phyloP scores from a whole-genome alignment of 2,329 filamentous ascomycete species.

The Pyrenochaeta sp. region DNA sequence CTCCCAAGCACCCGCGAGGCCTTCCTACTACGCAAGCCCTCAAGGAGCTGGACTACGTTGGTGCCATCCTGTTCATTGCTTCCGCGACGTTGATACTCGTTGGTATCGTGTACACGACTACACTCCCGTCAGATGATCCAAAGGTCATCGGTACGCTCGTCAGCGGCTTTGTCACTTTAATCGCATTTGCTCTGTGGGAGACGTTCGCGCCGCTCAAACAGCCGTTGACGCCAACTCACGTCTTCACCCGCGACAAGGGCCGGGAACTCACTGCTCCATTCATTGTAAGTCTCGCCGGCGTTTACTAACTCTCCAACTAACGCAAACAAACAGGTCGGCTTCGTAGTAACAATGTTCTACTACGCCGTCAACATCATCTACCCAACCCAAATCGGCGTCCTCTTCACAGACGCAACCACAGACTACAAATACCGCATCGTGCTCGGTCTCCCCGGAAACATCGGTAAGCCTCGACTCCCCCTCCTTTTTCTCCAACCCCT shows the following conservation, averaged over 20 bases:
- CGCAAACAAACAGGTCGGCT: too few relatives aligned
- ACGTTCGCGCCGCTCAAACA: conserved; percentile 34
- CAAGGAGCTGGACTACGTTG: conserved; percentile 42
- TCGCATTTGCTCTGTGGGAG: conserved; percentile 43
- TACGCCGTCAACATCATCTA: conserved; percentile 57
- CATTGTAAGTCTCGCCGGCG: too few relatives aligned
- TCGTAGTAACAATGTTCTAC: conserved; percentile 62
- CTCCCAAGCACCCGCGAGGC: conserved; percentile 50
- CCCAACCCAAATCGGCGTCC: conserved; percentile 57
- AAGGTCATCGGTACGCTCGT: conserved; percentile 44
- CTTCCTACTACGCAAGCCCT: conserved; percentile 29
- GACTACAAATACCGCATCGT: conserved; percentile 46
- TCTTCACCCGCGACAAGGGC: conserved; percentile 55
- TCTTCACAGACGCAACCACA: conserved; percentile 50
- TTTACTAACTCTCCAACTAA: too few relatives aligned
- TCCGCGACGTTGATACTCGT: conserved; percentile 35
- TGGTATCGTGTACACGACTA: conserved; percentile 45
- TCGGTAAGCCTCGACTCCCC: conserved; percentile 41
- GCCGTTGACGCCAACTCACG: conserved; percentile 52
- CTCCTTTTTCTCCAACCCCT: not conserved
- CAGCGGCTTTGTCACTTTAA: conserved; percentile 37
- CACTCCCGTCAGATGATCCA: conserved; percentile 26
- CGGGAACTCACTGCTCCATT: conserved; percentile 59
- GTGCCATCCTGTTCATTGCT: conserved; percentile 41
- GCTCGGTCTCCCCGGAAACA: conserved; percentile 54